These are phyloP conservation scores for Dryas alaskensis DNA, from an alignment of 306 rosid species.

Conservation along the genomic window DNA sequence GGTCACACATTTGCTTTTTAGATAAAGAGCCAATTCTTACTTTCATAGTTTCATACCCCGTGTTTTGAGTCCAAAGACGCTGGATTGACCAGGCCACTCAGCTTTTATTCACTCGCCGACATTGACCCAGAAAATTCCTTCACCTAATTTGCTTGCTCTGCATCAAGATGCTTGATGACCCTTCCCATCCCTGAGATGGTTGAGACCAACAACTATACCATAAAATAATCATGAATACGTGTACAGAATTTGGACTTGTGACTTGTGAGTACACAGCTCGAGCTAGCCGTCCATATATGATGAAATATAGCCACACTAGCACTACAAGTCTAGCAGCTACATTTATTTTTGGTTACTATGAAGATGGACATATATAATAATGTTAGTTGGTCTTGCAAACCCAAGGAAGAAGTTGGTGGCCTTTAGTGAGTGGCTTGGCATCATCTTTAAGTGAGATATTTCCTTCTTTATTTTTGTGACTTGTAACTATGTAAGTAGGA, in stretches of 20 bases:
- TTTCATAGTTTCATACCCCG: background rate
- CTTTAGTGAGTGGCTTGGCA: no score
- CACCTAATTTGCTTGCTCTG: constrained; percentile 30
- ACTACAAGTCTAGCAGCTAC: background rate
- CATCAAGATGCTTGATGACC: constrained; percentile 11
- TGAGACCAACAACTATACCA: constrained; percentile 7
- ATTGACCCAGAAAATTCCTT: constrained; percentile 31
- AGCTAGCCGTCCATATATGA: background rate
- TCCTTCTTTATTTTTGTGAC: no score
- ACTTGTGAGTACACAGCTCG: background rate
- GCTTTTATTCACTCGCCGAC: constrained; percentile 30
- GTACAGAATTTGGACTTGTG: no score
- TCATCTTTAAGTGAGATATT: background rate
- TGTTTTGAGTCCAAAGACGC: background rate
- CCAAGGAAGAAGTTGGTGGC: background rate
- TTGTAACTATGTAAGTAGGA: no score
- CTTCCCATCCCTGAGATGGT: constrained; percentile 13
- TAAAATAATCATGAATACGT: background rate
- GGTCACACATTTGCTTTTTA: constrained; percentile 7
- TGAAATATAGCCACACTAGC: no score
- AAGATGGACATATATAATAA: background rate
- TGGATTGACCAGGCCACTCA: constrained; percentile 41
- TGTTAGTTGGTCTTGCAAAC: background rate
- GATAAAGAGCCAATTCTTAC: background rate
- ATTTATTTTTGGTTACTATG: background rate